These are phyloP conservation scores for Coemansia sp. DNA, from an alignment of 192 early-diverging fungal species.

Conservation along the genomic window DNA sequence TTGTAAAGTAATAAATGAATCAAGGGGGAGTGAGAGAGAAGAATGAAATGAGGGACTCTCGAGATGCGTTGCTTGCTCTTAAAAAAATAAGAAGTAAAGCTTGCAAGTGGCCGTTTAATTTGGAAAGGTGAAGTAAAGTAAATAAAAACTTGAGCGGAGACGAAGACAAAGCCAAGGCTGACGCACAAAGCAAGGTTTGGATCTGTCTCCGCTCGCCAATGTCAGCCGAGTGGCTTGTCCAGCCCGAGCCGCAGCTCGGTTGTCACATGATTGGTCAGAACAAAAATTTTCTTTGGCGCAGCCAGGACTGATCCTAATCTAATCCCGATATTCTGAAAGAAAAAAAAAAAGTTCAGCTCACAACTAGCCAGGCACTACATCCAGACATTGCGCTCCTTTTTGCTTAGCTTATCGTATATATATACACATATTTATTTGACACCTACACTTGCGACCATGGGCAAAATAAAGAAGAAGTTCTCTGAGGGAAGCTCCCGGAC, in stretches of 20 bases:
- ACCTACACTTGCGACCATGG: conserved; percentile 22
- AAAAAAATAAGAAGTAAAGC: conserved; percentile 8
- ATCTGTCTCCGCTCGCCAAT: not conserved
- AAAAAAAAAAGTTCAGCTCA: conserved; percentile 11
- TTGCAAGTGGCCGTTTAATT: not conserved
- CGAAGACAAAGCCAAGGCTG: not conserved
- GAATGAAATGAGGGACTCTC: conserved; percentile 10
- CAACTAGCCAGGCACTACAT: not conserved
- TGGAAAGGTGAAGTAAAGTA: not conserved
- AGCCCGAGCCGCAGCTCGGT: not conserved
- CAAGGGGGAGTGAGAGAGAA: not conserved
- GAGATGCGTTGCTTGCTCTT: conserved; percentile 13
- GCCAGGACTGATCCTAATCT: not conserved
- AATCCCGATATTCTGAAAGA: not conserved
- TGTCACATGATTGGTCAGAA: not conserved
- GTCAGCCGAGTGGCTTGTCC: not conserved
- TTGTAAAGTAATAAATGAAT: conserved; percentile 3
- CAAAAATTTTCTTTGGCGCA: conserved; percentile 7
- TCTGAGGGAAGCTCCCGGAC: conserved; percentile 84
- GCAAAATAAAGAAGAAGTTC: conserved; percentile 75
- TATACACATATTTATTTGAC: not conserved
- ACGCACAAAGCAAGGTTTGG: too few species aligned
- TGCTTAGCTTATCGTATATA: not conserved
- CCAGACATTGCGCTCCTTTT: not conserved
- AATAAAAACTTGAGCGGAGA: conserved; percentile 1